phyloP scores from a whole-genome alignment of 352 stramenopile species.

The Peronospora tabacina region DNA sequence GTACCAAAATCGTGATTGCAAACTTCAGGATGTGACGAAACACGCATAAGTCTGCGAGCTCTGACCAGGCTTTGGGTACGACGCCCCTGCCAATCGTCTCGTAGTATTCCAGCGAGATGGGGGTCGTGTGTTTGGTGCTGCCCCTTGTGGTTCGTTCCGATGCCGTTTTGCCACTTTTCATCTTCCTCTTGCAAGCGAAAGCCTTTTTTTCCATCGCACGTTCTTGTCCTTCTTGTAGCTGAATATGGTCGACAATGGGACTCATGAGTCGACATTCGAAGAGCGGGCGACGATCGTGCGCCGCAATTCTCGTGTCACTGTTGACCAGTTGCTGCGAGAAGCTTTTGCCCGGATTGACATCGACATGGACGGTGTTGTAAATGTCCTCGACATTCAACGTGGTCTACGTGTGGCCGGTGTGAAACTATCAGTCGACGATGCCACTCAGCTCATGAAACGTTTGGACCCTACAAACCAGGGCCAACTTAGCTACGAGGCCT shows the following conservation, averaged over 20 bases:
- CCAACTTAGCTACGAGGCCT: constrained; percentile 65
- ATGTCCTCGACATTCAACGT: constrained; percentile 68
- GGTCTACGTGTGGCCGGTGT: constrained; percentile 55
- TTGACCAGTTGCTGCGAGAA: constrained; percentile 64
- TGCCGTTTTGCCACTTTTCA: too few species aligned
- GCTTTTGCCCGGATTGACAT: constrained; percentile 68
- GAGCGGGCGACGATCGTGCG: constrained; percentile 48
- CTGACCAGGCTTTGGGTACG: too few species aligned
- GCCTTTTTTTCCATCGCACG: neutral
- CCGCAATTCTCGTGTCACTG: constrained; percentile 70
- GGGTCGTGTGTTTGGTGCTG: too few species aligned
- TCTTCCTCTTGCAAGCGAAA: too few species aligned
- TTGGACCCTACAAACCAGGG: constrained; percentile 67
- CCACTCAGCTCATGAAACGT: constrained; percentile 48
- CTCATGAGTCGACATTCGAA: constrained; percentile 1
- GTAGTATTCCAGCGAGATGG: too few species aligned
- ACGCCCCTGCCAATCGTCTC: too few species aligned
- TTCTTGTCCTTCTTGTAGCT: neutral
- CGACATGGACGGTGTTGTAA: constrained; percentile 61
- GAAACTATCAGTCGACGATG: constrained; percentile 51
- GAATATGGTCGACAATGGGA: too few species aligned
- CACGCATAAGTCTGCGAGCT: neutral
- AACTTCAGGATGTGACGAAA: neutral
- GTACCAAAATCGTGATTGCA: neutral
- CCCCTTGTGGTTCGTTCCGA: too few species aligned